Base-by-base conservation (phyloP, 176 grass and related monocot genomes). In the Lolium multiflorum region DNA sequence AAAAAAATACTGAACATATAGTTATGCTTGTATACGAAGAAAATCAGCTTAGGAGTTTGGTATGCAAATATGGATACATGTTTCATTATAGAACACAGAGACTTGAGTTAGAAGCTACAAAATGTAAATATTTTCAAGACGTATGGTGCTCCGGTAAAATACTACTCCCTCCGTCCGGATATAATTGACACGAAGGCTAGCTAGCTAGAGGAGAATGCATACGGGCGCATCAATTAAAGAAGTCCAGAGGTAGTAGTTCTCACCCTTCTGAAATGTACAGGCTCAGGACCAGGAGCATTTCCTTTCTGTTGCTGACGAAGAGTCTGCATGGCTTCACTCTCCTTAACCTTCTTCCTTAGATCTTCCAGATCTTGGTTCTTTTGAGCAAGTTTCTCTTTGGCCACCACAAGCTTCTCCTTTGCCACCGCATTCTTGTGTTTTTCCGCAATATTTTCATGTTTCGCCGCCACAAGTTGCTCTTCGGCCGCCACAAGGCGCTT, bases 291-390 rank as follows among this genome's bases (percentile, higher is more conserved):
- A 69, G 35, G 66, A 69, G 66, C 16, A 20, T 1, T 69, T 69
- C 15, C 3, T 69, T 38, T 39, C 66, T 69, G 66, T 69, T 39
- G 31, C 1, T 5, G 66, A 18, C 39, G 35, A 35, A 10, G 80
- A 88, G 46, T 60, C 22, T 70, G 70, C n/a, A 11, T 83, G 39
- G 64, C 74, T 84, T 84, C 76, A 74, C 31, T 84, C 44, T 74
- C 87, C 31, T 74, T 43, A 89, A 84, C 31, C 41, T 89, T 84
- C 71, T 61, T 79, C 75, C 60, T 84, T 12, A 79, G 17, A 65
- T 12, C 12, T 55, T 80, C 65, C 46, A 84, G 2, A 3, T 65
- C 57, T 5, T 44, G 0, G 1, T 73, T 54, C 65, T 44, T 72
- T 16, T 2, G 15, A 47, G 65, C 61, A 55, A 80, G 50, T 38